These are phyloP conservation scores for Rhynchospora pubera DNA, from an alignment of 176 grass and related monocot genomes.

Conservation along the genomic window DNA sequence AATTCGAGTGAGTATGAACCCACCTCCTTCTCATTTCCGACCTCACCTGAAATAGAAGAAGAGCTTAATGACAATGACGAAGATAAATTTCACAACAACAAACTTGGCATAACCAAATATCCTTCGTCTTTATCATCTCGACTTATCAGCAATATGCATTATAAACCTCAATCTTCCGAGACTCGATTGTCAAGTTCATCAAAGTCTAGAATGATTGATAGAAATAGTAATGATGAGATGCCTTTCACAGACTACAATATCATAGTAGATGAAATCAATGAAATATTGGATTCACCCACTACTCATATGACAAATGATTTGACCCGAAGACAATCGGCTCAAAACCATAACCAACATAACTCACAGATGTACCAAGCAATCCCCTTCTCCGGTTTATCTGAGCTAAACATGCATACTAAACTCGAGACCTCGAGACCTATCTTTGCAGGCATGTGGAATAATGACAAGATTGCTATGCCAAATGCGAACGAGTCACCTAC, in stretches of 20 bases:
- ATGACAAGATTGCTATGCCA: not conserved
- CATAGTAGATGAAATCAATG: conserved; percentile 16
- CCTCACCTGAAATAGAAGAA: conserved; percentile 5
- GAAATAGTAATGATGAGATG: not conserved
- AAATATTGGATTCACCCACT: conserved; percentile 5
- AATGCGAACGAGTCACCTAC: not conserved
- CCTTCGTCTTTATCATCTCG: not conserved
- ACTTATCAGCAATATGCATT: not conserved
- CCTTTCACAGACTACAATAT: conserved; percentile 13
- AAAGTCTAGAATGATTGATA: not conserved
- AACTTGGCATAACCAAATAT: not conserved
- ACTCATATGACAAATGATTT: not conserved
- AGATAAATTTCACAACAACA: not conserved
- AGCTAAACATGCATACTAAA: not conserved
- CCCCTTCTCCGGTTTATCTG: not conserved
- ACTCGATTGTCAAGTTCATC: not conserved
- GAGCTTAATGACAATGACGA: not conserved
- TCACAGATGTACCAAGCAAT: not conserved
- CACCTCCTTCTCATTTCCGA: not conserved
- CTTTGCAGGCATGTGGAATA: not conserved
- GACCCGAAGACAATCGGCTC: not conserved
- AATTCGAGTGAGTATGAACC: not conserved
- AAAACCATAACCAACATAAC: not conserved
- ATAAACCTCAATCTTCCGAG: conserved; percentile 1
- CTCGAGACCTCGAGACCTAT: not conserved